These are phyloP conservation scores for Sutorius australiensis DNA, from an alignment of 768 basidiomycete species.

Conservation along the genomic window DNA sequence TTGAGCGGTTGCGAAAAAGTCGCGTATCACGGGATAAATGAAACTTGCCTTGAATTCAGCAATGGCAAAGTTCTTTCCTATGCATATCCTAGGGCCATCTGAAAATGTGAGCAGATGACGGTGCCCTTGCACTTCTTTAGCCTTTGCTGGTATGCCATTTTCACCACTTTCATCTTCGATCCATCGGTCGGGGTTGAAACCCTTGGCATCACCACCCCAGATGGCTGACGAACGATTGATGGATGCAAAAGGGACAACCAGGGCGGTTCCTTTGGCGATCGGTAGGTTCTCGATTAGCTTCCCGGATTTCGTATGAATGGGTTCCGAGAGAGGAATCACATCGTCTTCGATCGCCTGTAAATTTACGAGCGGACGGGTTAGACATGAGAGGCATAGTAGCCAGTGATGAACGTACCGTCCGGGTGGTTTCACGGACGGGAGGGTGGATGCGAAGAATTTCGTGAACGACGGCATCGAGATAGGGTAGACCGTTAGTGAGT, in stretches of 20 bases:
- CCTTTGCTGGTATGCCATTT: neutral
- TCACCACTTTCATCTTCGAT: neutral
- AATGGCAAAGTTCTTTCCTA: neutral
- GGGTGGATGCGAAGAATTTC: neutral
- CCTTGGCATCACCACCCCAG: neutral
- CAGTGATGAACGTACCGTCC: neutral
- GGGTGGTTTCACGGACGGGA: neutral
- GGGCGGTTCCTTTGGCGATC: neutral
- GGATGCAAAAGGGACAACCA: neutral
- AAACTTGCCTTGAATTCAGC: neutral
- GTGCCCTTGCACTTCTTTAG: neutral
- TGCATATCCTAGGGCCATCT: neutral
- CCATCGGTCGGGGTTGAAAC: neutral
- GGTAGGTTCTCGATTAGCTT: neutral
- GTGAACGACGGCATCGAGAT: neutral
- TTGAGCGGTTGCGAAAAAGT: neutral
- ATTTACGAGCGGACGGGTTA: neutral
- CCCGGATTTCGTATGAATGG: neutral
- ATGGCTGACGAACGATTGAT: neutral
- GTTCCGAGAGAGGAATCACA: neutral
- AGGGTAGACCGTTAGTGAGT: neutral
- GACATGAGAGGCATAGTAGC: neutral
- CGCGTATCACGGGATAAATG: neutral
- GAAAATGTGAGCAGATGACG: neutral
- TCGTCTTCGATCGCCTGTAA: neutral